These are phyloP conservation scores for Mycena latifolia DNA, from an alignment of 768 basidiomycete genomes.

Conservation along the genomic window DNA sequence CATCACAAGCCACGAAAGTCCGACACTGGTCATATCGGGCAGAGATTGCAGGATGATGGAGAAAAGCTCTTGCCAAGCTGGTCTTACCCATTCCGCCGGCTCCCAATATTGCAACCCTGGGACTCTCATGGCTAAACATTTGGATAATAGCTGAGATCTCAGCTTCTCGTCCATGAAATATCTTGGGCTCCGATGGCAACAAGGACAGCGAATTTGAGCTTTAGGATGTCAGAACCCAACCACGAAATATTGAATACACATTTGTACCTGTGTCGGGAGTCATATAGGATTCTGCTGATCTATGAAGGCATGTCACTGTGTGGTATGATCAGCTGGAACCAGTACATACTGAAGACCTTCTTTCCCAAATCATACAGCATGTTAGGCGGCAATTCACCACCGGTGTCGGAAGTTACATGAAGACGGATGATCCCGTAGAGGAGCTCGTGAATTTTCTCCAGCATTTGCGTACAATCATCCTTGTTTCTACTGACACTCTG, in stretches of 20 bases:
- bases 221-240: neutral
- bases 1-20: neutral
- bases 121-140: too few relatives aligned
- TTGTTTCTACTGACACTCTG: neutral
- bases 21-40: neutral
- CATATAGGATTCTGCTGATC: too few relatives aligned
- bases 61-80: neutral
- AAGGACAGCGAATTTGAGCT: neutral
- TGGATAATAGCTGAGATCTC: neutral
- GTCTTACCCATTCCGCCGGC: conserved; percentile 8
- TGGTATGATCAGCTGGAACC: too few relatives aligned
- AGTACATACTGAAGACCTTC: too few relatives aligned
- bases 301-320: too few relatives aligned
- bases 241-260: too few relatives aligned
- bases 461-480: neutral
- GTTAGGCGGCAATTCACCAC: neutral
- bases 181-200: conserved; percentile 1
- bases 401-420: neutral
- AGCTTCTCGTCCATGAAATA: neutral
- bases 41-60: neutral
- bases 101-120: neutral
- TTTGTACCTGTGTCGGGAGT: too few relatives aligned
- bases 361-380: neutral
- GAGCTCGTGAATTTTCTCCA: neutral
- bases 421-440: neutral